Evolutionary conservation across 1,284 basidiomycete genomes (phyloP), one percentile per base, ranked within the genome.

Genomic region (Ceratobasidium sp.): DNA sequence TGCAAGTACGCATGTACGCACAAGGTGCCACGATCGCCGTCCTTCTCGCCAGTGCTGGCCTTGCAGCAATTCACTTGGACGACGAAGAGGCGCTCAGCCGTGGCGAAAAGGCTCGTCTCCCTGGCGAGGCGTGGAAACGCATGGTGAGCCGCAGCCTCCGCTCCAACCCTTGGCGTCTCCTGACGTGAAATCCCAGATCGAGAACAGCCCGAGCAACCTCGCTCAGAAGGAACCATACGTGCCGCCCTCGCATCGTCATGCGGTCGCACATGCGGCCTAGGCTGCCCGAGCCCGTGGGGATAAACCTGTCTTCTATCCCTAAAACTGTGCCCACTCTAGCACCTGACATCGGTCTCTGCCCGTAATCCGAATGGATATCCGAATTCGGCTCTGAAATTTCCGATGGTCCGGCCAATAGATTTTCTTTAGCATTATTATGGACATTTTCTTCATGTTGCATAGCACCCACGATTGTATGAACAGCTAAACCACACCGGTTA

Each of bases 41-140:
- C 11, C 56, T 71, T 14, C 68, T 71, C 7, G 68, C 68, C 13
- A 71, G 68, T 24, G 68, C 68, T n/a, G 68, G 68, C 24, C 68
- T 71, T 16, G 53, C 68, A 8, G 68, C 68, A 19, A 71, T 71
- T 29, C 68, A 71, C 68, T 37, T 71, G 13, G 51, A 54, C 0
- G 79, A 78, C 43, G 87, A 89, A 58, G 79, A 83, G 31, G 90
- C 91, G 74, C 80, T 84, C 11, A 88, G 86, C 76, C 89, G 85
- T 78, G 88, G 88, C 73, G 88, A 83, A 78, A 83, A 84, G 58
- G 34, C 68, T 48, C 68, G 68, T 43, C 54, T 39, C 11, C 68
- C 68, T 34, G 54, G 68, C 24, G 68, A 71, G 68, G 68, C 68
- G 39, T 71, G 68, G 68, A 71, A 71, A 59, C 68, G 22, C 39